Evolutionary conservation across 371 early-diverging fungal genomes (phyloP).

Genomic region (Paraphysoderma sedebokerense): DNA sequence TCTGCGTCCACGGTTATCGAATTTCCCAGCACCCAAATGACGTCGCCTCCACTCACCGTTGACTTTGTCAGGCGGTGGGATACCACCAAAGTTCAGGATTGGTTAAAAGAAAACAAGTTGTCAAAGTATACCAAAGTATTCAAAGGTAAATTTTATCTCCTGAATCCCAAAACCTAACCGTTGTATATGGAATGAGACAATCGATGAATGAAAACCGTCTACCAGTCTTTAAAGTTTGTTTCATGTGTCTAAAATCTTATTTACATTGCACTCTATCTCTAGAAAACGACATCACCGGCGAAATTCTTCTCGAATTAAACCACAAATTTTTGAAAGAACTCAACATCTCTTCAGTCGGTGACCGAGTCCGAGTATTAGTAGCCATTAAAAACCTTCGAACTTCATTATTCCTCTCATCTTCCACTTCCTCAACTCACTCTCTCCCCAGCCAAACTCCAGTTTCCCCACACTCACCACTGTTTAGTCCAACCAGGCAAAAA

Average conservation of each 20-base stretch:
- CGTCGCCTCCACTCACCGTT: neutral
- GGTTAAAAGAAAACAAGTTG: neutral
- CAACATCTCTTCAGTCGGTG: constrained; percentile 64
- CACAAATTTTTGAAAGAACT: constrained; percentile 64
- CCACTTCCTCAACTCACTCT: constrained; percentile 1
- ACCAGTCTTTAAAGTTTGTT: too few species aligned
- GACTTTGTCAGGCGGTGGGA: neutral
- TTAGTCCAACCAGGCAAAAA: too few species aligned
- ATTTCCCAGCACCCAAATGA: neutral
- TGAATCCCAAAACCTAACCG: neutral
- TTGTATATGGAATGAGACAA: too few species aligned
- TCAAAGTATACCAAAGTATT: neutral
- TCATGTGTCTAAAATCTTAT: too few species aligned
- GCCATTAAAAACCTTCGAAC: constrained; percentile 50
- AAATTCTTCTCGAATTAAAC: constrained; percentile 60
- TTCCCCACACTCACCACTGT: constrained; percentile 12
- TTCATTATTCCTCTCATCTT: constrained; percentile 20
- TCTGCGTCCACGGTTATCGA: too few species aligned
- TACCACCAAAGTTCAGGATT: neutral
- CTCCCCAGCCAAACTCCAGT: constrained; percentile 6
- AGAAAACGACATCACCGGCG: constrained; percentile 63
- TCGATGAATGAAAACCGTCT: too few species aligned
- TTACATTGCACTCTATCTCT: neutral
- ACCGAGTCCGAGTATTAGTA: constrained; percentile 52
- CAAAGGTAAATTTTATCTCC: neutral